These are phyloP conservation scores for Corylus heterophylla DNA, from an alignment of 306 rosid genomes.

Conservation along the genomic window DNA sequence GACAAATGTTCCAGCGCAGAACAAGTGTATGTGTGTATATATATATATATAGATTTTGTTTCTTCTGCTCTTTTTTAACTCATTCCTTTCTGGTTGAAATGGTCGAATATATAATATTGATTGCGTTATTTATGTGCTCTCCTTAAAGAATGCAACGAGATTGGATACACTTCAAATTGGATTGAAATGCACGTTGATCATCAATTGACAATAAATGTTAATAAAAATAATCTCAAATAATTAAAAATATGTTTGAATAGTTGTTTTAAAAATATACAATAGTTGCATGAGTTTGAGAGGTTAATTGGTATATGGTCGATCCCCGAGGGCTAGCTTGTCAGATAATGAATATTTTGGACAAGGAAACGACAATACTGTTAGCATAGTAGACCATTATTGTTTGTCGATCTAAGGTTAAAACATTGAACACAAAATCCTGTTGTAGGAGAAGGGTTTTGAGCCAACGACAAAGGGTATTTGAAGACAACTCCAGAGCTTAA, in stretches of 20 bases:
- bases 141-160: background rate
- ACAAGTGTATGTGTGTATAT: constrained; percentile 8
- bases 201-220: too few species aligned
- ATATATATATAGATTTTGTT: background rate
- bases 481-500: background rate
- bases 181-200: background rate
- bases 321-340: background rate
- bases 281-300: background rate
- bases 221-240: background rate
- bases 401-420: background rate
- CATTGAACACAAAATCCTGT: background rate
- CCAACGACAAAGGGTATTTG: background rate
- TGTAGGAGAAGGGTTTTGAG: background rate
- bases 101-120: too few species aligned
- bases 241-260: too few species aligned
- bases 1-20: constrained; percentile 25
- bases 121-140: background rate
- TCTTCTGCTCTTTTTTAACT: background rate
- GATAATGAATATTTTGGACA: background rate
- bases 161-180: background rate
- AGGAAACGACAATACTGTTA: background rate
- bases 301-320: background rate
- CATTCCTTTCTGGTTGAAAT: too few species aligned
- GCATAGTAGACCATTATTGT: background rate
- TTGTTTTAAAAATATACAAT: too few species aligned